These are phyloP conservation scores for Apiotrichum gamsii DNA, from an alignment of 1,284 basidiomycete genomes.

Conservation along the genomic window DNA sequence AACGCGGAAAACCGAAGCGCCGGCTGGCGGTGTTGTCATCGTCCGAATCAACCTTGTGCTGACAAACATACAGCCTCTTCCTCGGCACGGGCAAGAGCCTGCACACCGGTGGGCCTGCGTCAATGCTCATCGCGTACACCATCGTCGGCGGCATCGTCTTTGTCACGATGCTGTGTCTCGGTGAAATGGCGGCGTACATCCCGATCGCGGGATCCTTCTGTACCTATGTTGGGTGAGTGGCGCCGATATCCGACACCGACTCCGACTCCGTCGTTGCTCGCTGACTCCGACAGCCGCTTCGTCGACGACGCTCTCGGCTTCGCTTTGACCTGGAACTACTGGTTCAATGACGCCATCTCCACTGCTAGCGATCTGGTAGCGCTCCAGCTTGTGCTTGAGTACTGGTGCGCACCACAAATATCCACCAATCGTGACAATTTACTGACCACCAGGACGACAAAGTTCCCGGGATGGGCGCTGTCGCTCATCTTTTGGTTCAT, in stretches of 20 bases:
- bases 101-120: slow-evolving; percentile 46
- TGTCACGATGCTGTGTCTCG: slow-evolving; percentile 47
- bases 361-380: slow-evolving; percentile 73
- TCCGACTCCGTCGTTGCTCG: too few species aligned
- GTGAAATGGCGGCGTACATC: slow-evolving; percentile 48
- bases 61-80: slow-evolving; percentile 4
- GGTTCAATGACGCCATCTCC: slow-evolving; percentile 62
- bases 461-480: slow-evolving; percentile 56
- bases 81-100: slow-evolving; percentile 13
- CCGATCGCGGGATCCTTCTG: slow-evolving; percentile 64
- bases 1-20: not conserved
- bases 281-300: slow-evolving; percentile 6
- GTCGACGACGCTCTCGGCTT: slow-evolving; percentile 67
- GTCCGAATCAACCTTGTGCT: not conserved
- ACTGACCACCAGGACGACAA: too few species aligned
- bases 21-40: too few species aligned
- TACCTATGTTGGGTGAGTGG: slow-evolving; percentile 54
- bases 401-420: too few species aligned
- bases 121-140: slow-evolving; percentile 15
- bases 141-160: slow-evolving; percentile 44
- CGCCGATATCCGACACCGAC: too few species aligned
- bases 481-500: slow-evolving; percentile 67
- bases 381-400: slow-evolving; percentile 69
- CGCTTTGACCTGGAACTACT: slow-evolving; percentile 77
- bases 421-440: too few species aligned